Base-by-base conservation (phyloP, 192 early-diverging fungal species). In the Backusella tuberculispora region DNA sequence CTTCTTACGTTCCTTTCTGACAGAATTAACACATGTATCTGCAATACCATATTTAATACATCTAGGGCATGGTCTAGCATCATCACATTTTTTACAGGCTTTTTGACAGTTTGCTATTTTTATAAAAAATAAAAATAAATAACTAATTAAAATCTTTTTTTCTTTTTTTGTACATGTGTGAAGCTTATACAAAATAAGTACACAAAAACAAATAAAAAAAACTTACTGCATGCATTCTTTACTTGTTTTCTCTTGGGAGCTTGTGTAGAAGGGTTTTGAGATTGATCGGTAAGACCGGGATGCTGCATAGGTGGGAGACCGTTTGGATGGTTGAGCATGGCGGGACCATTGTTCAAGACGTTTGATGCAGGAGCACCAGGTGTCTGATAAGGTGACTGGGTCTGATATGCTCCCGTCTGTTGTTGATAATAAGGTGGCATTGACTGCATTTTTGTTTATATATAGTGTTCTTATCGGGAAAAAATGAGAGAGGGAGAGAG, bases 1-100 rank as follows among this genome's bases (percentile, higher is more conserved):
- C 68, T 91, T 90, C 75, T 93, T 92, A 19, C 95, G 84, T 29
- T 92, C 90, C 78, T 95, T 95, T 67, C 95, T 87, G 37, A 86
- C 86, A 9, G 94, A 95, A 79, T 95, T 89, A 0, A 87, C 85
- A 74, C 95, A 95, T 4, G 90, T 85, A 26, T 87, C 88, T 0
- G 83, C 83, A 17, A 96, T 77, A 37, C 87, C 86, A 66, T 91
- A 90, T 73, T 91, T 91, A 56, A 92, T 76, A 76, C 96, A 98
- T 6, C 95, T 88, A 76, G 81, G 78, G 76, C 96, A 97, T 3
- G 95, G 96, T 64, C 95, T 79, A n/a, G 78, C 89, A 66, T 91
- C 90, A 74, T 94, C 95, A 79, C 96, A 97, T 80, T 96, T 97
- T 81, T 98, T 98, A 82, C 94, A 95, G 0, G 94, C 90, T 47